phyloP scores from a whole-genome alignment of 2,329 filamentous ascomycete genomes.

The Metarhizium sp. region DNA sequence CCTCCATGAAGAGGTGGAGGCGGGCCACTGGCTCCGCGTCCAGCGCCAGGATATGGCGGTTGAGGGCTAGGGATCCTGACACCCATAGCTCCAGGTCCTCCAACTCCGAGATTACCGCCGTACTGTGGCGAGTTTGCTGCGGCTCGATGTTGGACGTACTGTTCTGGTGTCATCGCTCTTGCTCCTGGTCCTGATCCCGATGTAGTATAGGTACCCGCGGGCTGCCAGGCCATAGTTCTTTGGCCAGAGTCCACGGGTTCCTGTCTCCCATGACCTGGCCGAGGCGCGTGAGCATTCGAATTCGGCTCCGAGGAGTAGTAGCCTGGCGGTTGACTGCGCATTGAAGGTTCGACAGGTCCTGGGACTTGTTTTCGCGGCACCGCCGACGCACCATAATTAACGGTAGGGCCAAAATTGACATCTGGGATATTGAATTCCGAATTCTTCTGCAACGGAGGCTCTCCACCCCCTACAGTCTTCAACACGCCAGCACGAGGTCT shows the following conservation, averaged over 20 bases:
- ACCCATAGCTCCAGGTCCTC: conserved; percentile 23
- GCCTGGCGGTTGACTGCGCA: conserved; percentile 12
- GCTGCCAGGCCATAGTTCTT: conserved; percentile 71
- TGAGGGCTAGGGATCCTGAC: conserved; percentile 19
- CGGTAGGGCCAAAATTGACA: conserved; percentile 80
- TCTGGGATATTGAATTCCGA: conserved; percentile 52
- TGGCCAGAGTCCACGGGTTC: conserved; percentile 45
- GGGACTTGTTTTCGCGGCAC: conserved; percentile 21
- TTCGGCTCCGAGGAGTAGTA: conserved; percentile 21
- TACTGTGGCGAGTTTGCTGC: conserved; percentile 45
- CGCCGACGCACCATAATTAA: conserved; percentile 47
- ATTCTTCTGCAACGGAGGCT: conserved; percentile 15
- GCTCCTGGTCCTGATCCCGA: conserved; percentile 22
- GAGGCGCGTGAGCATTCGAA: conserved; percentile 13
- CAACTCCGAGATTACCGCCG: conserved; percentile 47
- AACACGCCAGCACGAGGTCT: conserved; percentile 69
- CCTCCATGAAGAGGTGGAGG: conserved; percentile 12
- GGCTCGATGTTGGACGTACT: conserved; percentile 74
- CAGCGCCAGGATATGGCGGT: conserved; percentile 16
- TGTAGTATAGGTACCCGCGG: conserved; percentile 46
- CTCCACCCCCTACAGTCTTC: conserved; percentile 60
- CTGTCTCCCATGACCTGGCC: conserved; percentile 31
- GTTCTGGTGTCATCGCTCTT: conserved; percentile 61
- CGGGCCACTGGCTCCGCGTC: conserved; percentile 10
- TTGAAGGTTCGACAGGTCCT: conserved; percentile 6